Evolutionary conservation across 805 yeast genomes (phyloP).

Genomic region (Candida sakaeoensis): DNA sequence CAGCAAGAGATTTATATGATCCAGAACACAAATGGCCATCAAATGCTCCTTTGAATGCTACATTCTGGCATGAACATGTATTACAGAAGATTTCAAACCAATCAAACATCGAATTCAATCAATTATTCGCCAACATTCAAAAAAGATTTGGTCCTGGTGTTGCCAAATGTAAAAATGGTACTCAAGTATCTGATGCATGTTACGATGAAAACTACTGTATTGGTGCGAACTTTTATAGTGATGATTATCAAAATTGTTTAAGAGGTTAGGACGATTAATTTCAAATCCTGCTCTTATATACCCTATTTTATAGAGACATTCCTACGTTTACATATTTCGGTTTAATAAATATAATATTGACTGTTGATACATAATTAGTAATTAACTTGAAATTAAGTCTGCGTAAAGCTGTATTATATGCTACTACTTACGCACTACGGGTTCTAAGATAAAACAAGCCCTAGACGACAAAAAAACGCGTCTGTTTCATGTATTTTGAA

Average conservation of each 20-base stretch:
- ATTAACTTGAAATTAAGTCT: no score
- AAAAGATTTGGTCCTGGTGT: slow-evolving; percentile 54
- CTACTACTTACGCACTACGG: no score
- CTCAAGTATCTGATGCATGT: slow-evolving; percentile 18
- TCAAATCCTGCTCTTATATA: neutral
- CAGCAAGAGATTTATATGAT: slow-evolving; percentile 57
- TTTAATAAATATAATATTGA: no score
- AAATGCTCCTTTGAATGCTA: slow-evolving; percentile 58
- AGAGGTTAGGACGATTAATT: slow-evolving; percentile 3
- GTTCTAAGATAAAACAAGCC: no score
- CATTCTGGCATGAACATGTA: slow-evolving; percentile 60
- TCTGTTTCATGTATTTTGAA: no score
- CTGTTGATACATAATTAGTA: no score
- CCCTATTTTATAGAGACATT: neutral
- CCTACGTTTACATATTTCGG: neutral
- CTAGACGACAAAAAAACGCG: no score
- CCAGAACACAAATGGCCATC: slow-evolving; percentile 53
- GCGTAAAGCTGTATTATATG: no score
- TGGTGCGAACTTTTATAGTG: slow-evolving; percentile 11
- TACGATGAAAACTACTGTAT: slow-evolving; percentile 21
- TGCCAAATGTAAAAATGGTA: slow-evolving; percentile 42
- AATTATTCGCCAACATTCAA: slow-evolving; percentile 45
- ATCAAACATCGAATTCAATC: slow-evolving; percentile 42
- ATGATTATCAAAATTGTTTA: slow-evolving; percentile 15
- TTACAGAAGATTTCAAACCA: slow-evolving; percentile 40